phyloP scores from a whole-genome alignment of 257 asterid genomes.

The Plantago ovata region DNA sequence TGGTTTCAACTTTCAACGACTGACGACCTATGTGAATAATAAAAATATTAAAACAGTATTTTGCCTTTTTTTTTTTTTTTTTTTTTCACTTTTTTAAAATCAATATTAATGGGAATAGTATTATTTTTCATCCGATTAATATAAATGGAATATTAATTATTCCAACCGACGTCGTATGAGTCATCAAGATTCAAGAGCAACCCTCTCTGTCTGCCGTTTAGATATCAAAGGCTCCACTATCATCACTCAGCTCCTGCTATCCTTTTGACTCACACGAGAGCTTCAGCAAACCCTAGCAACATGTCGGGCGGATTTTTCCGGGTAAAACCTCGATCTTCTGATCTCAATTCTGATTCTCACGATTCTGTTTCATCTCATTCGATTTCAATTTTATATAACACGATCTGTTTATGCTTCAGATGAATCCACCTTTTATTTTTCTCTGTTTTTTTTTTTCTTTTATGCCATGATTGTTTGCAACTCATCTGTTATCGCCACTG shows the following conservation, averaged over 20 bases:
- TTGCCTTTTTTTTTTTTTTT: too few species aligned
- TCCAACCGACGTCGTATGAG: too few species aligned
- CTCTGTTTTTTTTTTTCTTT: not conserved
- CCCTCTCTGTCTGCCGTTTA: too few species aligned
- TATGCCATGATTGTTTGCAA: not conserved
- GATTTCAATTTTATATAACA: not conserved
- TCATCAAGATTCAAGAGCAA: too few species aligned
- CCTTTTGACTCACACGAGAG: not conserved
- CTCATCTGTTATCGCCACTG: constrained; percentile 6
- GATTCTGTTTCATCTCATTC: not conserved
- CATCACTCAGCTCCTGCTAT: not conserved
- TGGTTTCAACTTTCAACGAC: too few species aligned
- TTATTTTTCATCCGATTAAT: too few species aligned
- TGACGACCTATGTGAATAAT: too few species aligned
- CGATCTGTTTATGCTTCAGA: not conserved
- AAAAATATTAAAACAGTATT: too few species aligned
- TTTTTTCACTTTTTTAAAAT: too few species aligned
- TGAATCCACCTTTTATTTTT: constrained; percentile 19
- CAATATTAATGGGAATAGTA: too few species aligned
- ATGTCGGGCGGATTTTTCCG: constrained; percentile 97
- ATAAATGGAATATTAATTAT: too few species aligned
- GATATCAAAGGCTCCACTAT: too few species aligned
- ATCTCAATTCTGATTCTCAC: not conserved
- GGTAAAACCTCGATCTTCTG: constrained; percentile 35
- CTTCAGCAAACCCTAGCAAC: constrained; percentile 53